Conservation (phyloP, 192 early-diverging fungal species). For the Rhizophlyctis rosea region DNA sequence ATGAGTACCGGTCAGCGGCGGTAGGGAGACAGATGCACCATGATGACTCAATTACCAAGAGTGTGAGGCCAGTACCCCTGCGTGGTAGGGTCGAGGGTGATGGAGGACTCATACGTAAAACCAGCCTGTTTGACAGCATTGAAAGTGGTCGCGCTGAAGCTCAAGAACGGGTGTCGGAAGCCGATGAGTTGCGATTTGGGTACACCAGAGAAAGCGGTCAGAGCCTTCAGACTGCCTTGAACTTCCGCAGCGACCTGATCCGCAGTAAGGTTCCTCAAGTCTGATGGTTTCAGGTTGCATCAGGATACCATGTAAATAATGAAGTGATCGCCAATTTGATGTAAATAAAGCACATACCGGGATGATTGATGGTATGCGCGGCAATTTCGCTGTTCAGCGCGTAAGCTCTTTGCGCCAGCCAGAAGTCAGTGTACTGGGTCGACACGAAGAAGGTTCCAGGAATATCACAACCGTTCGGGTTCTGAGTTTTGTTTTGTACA, state of each 20-base stretch:
- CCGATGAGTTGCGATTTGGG: slow-evolving; percentile 27
- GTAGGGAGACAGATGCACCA: too few relatives aligned
- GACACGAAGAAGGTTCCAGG: slow-evolving; percentile 59
- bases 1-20: too few relatives aligned
- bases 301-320: neutral
- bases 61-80: slow-evolving; percentile 31
- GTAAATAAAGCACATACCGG: slow-evolving; percentile 27
- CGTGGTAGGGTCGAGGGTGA: slow-evolving; percentile 9
- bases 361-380: slow-evolving; percentile 55
- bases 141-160: neutral
- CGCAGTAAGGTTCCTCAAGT: neutral
- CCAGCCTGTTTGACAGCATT: neutral
- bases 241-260: slow-evolving; percentile 15
- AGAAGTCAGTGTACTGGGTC: slow-evolving; percentile 61
- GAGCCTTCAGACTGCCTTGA: slow-evolving; percentile 12
- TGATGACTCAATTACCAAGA: slow-evolving; percentile 21
- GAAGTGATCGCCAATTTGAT: neutral
- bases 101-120: slow-evolving; percentile 29
- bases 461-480: slow-evolving; percentile 60
- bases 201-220: slow-evolving; percentile 29
- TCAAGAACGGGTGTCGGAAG: slow-evolving; percentile 37
- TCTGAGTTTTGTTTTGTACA: slow-evolving; percentile 21
- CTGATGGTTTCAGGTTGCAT: neutral
- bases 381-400: slow-evolving; percentile 64
- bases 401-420: slow-evolving; percentile 58